phyloP scores from a whole-genome alignment of 2,329 filamentous ascomycete species.

The Arthrobotrys entomopaga region DNA sequence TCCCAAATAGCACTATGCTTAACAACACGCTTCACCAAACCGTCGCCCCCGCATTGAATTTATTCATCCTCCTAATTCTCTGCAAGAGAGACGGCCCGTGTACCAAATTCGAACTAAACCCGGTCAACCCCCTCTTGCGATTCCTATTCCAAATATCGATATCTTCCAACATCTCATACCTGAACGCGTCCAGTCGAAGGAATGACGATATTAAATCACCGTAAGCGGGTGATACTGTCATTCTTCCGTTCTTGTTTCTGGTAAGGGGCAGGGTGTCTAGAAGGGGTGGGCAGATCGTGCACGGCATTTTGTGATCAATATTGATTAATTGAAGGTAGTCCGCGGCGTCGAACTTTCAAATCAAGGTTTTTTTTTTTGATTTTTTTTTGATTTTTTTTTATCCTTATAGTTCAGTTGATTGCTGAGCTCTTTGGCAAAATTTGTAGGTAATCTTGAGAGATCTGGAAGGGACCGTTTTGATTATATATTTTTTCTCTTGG shows the following conservation, averaged over 20 bases:
- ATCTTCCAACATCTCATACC: constrained; percentile 36
- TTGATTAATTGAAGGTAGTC: too few species aligned
- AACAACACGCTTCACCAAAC: too few species aligned
- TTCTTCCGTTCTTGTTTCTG: constrained; percentile 5
- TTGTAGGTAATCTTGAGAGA: too few species aligned
- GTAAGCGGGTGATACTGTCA: constrained; percentile 22
- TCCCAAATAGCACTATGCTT: too few species aligned
- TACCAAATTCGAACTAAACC: too few species aligned
- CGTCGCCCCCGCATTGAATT: background rate
- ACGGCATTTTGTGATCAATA: constrained; percentile 18
- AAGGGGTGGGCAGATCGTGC: constrained; percentile 20
- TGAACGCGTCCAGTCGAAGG: constrained; percentile 17
- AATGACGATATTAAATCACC: constrained; percentile 26
- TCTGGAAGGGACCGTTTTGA: too few species aligned
- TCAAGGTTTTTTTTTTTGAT: background rate
- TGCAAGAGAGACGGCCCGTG: constrained; percentile 10
- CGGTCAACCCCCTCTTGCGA: background rate
- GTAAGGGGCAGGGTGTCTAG: constrained; percentile 19
- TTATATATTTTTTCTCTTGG: too few species aligned
- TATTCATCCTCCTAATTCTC: constrained; percentile 11
- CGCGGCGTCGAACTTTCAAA: too few species aligned
- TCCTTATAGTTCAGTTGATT: background rate
- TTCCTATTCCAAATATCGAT: background rate
- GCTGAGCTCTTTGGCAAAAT: background rate
- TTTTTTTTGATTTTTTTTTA: background rate